Conservation (phyloP, 2,329 filamentous ascomycete genomes). For the Orbilia blumenaviensis region DNA sequence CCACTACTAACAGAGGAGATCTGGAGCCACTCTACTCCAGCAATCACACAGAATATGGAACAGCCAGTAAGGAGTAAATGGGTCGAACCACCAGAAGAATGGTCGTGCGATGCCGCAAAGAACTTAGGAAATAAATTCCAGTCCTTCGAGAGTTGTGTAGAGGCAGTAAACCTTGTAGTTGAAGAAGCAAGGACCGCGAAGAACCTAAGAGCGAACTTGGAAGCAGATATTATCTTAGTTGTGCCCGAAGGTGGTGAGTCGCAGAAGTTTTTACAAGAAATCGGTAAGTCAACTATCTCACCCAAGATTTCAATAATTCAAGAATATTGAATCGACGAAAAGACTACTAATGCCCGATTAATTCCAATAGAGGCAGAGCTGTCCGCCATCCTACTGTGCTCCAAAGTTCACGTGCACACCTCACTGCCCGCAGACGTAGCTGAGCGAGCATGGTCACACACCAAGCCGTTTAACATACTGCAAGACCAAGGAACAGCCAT, state of each 20-base stretch:
- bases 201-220: constrained; percentile 64
- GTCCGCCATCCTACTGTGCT: constrained; percentile 54
- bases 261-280: constrained; percentile 60
- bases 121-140: constrained; percentile 49
- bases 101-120: constrained; percentile 45
- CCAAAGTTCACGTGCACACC: constrained; percentile 59
- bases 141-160: constrained; percentile 67
- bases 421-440: constrained; percentile 59
- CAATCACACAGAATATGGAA: constrained; percentile 52
- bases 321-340: constrained; percentile 58
- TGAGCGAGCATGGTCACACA: constrained; percentile 63
- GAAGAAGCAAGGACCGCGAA: constrained; percentile 78
- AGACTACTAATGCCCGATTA: constrained; percentile 58
- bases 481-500: constrained; percentile 55
- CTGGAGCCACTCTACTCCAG: constrained; percentile 54
- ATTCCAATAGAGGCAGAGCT: constrained; percentile 57
- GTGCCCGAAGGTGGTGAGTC: constrained; percentile 61
- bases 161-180: constrained; percentile 76
- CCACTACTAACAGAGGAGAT: constrained; percentile 57
- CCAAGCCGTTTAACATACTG: constrained; percentile 58
- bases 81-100: constrained; percentile 31
- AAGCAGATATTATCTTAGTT: constrained; percentile 73
- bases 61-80: constrained; percentile 34
- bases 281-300: constrained; percentile 58
- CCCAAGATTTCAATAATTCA: constrained; percentile 56